These are phyloP conservation scores for Jacaranda mimosifolia DNA, from an alignment of 257 asterid species.

Conservation along the genomic window DNA sequence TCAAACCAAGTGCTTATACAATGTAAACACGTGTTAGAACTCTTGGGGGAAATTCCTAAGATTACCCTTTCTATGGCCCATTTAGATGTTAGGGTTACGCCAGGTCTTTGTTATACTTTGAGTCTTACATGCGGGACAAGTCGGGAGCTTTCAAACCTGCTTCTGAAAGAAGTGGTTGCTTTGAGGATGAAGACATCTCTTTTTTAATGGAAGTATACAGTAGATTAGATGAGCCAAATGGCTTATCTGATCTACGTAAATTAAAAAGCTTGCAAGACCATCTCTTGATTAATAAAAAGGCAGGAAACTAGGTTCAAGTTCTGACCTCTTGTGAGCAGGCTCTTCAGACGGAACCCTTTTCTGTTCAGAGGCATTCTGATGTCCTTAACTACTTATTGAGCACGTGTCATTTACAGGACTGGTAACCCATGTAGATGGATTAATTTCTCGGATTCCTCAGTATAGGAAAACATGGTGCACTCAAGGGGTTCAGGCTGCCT, in stretches of 20 bases:
- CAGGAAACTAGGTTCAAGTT: constrained; percentile 99
- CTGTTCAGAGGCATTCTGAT: constrained; percentile 91
- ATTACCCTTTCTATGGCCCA: constrained; percentile 89
- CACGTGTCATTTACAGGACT: constrained; percentile 93
- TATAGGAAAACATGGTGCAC: constrained; percentile 93
- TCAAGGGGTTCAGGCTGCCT: constrained; percentile 99
- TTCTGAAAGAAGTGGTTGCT: constrained; percentile 78
- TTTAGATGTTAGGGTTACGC: constrained; percentile 98
- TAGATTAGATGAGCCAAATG: constrained; percentile 95
- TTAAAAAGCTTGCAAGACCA: constrained; percentile 85
- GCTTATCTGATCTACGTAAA: constrained; percentile 89
- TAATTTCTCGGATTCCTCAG: constrained; percentile 78
- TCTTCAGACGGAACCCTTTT: constrained; percentile 86
- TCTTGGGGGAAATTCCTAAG: constrained; percentile 88
- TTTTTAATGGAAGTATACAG: constrained; percentile 89
- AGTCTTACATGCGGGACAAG: constrained; percentile 81
- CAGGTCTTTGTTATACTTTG: constrained; percentile 87
- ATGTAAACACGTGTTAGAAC: constrained; percentile 83
- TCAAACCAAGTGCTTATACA: constrained; percentile 73
- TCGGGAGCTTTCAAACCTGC: constrained; percentile 97
- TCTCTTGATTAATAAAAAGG: constrained; percentile 84
- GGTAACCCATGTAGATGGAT: constrained; percentile 98
- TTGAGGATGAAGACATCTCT: constrained; percentile 90
- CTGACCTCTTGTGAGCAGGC: constrained; percentile 97
- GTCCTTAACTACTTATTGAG: constrained; percentile 92